These are phyloP conservation scores for Barnettozyma botsteinii DNA, from an alignment of 805 yeast genomes.

Conservation along the genomic window DNA sequence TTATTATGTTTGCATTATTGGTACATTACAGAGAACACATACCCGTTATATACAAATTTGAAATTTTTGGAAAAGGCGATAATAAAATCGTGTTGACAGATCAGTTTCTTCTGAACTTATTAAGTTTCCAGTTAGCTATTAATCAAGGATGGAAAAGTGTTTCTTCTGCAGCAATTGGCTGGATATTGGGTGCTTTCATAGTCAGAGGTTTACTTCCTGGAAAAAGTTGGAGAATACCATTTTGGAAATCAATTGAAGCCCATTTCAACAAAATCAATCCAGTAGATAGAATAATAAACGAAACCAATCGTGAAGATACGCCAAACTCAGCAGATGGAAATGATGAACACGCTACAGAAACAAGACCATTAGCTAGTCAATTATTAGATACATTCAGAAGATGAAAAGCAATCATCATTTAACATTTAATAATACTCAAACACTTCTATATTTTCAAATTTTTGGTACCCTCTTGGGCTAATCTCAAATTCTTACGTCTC, in stretches of 20 bases:
- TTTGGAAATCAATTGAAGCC: conserved; percentile 13
- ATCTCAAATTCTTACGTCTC: conserved; percentile 48
- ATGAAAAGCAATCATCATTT: conserved; percentile 10
- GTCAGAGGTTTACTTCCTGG: conserved; percentile 33
- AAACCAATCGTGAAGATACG: conserved; percentile 7
- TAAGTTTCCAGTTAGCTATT: conserved; percentile 30
- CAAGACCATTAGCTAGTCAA: conserved; percentile 42
- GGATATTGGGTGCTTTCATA: conserved; percentile 32
- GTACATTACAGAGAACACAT: conserved; percentile 32
- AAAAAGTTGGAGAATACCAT: conserved; percentile 34
- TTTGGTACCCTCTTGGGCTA: conserved; percentile 36
- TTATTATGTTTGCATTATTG: conserved; percentile 30
- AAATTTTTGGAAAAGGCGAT: conserved; percentile 17
- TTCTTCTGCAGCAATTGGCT: conserved; percentile 28
- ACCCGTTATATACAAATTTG: conserved; percentile 36
- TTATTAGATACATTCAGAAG: conserved; percentile 42
- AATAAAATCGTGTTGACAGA: conserved; percentile 25
- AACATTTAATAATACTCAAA: not conserved
- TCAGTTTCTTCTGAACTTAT: conserved; percentile 29
- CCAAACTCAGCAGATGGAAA: conserved; percentile 18
- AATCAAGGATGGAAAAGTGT: conserved; percentile 27
- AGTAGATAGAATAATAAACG: conserved; percentile 6
- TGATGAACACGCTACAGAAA: conserved; percentile 22
- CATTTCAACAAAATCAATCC: conserved; percentile 2
- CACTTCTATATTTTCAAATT: conserved; percentile 24